phyloP scores from a whole-genome alignment of 768 basidiomycete species.

The Cystobasidium ongulense region DNA sequence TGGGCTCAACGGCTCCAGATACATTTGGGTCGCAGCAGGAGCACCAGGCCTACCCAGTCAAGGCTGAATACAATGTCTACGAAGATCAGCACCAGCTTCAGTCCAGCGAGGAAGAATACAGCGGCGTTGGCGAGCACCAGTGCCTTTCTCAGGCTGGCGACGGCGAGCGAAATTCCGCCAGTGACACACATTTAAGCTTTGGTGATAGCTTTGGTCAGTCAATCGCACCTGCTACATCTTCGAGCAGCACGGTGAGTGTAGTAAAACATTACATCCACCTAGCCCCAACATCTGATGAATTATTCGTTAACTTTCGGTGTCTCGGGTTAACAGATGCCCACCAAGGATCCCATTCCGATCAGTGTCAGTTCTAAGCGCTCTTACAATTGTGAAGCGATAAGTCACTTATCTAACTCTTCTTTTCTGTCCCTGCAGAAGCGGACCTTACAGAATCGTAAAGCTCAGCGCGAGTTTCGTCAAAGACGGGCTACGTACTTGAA shows the following conservation, averaged over 20 bases:
- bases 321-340: background rate
- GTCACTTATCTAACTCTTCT: background rate
- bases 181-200: background rate
- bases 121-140: background rate
- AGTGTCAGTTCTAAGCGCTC: background rate
- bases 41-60: background rate
- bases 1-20: background rate
- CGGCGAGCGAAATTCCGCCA: background rate
- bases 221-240: background rate
- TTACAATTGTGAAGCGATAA: background rate
- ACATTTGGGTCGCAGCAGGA: background rate
- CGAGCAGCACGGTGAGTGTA: background rate
- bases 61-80: background rate
- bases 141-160: background rate
- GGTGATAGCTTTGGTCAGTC: background rate
- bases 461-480: constrained; percentile 33
- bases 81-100: background rate
- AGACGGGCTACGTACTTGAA: constrained; percentile 24
- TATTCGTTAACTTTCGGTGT: background rate
- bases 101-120: background rate
- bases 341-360: background rate
- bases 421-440: constrained; percentile 24
- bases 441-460: constrained; percentile 33
- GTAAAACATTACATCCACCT: background rate
- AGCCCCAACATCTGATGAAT: background rate